Base-by-base conservation (phyloP, 805 yeast genomes). In the Suhomyces sp. region DNA sequence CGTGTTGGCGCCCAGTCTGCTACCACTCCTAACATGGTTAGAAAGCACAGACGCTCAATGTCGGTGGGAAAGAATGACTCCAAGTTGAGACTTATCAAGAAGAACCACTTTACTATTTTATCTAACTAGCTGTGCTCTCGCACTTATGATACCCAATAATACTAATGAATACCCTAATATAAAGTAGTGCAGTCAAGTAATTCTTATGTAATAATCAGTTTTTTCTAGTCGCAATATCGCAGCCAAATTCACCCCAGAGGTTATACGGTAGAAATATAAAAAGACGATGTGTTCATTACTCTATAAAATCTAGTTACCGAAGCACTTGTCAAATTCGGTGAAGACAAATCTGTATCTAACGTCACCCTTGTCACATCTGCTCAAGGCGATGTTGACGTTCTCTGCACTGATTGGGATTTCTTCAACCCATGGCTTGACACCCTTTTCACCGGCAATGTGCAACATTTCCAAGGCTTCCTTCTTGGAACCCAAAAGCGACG, bases 391-490 rank as follows among this genome's bases (percentile, higher is more conserved):
- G 36, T 77, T 73, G 48, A 83, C 82, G 60, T 80, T 80, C 45
- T 70, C 80, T 58, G 75, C 84, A 50, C 72, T 68, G 58, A 85
- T 76, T 26, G 82, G 81, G 48, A 86, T 70, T 26, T 75, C 72
- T 70, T 86, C 90, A 49, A 81, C 77, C 86, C 88, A 84, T 22
- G 89, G 84, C 52, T 72, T 75, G 62, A 87, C 74, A 42, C 76
- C 69, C 60, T 84, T 76, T 59, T 83, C 77, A 19, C 80, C 82
- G 19, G 91, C 88, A 56, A 88, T 65, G 45, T 83, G 73, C 60
- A 88, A 76, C 84, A 88, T 80, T 58, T 85, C 87, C 46, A 75
- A 65, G 60, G 87, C 86, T 71, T 87, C 92, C 48, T 67, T 68
- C 66, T 84, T 83, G 46, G 86, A 78, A 45, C 84, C 94, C 67